Evolutionary conservation across 495 filamentous ascomycete species (phyloP).

Genomic region (Penicillium macrosclerotiorum): DNA sequence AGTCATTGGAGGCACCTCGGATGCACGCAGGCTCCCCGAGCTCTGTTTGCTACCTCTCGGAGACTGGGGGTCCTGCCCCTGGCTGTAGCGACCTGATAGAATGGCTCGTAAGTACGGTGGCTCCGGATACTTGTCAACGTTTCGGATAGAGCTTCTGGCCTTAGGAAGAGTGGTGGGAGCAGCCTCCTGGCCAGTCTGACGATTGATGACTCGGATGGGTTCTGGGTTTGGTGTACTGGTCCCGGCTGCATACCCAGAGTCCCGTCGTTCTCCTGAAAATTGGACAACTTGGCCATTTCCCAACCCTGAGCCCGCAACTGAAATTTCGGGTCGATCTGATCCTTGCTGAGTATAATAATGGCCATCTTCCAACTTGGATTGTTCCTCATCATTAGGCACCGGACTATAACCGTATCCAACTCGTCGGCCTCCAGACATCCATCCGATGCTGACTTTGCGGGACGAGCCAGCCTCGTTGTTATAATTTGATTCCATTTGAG

Average conservation of each 20-base stretch:
- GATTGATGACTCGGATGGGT: background rate
- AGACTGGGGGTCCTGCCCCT: background rate
- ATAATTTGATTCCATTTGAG: background rate
- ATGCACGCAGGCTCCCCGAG: background rate
- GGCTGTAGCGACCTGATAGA: conserved; percentile 4
- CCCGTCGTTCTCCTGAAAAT: background rate
- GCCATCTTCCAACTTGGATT: background rate
- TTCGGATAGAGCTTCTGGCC: background rate
- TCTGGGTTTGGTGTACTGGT: background rate
- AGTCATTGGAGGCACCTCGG: conserved; percentile 5
- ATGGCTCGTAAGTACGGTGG: conserved; percentile 6
- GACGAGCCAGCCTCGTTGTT: conserved; percentile 8
- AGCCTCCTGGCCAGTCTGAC: background rate
- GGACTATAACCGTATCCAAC: conserved; percentile 44
- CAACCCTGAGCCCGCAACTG: too few species aligned
- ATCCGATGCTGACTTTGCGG: conserved; percentile 43
- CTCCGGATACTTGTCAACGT: background rate
- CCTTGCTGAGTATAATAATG: background rate
- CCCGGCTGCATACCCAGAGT: background rate
- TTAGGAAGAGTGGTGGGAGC: background rate
- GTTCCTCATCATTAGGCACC: conserved; percentile 25
- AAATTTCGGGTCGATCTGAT: too few species aligned
- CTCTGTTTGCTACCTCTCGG: background rate
- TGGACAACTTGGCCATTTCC: background rate
- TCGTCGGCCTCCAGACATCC: conserved; percentile 46